Conservation (phyloP, 768 basidiomycete genomes). For the Leccinum aurantiacum region DNA sequence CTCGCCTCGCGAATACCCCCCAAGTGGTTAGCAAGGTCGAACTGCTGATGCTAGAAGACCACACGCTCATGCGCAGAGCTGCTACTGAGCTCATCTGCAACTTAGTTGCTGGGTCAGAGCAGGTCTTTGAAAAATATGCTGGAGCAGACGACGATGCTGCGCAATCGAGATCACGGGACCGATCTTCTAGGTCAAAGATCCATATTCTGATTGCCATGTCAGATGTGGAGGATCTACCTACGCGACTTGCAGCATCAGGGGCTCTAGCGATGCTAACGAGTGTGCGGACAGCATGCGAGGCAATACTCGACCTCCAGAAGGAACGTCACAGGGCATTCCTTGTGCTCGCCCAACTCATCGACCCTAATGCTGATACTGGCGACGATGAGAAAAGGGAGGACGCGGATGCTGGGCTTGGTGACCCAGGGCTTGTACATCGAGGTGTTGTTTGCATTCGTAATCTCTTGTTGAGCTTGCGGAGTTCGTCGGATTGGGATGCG, state of each 20-base stretch:
- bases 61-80: slow-evolving; percentile 79
- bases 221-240: slow-evolving; percentile 82
- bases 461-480: slow-evolving; percentile 49
- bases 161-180: slow-evolving; percentile 45
- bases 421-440: slow-evolving; percentile 73
- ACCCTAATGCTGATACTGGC: slow-evolving; percentile 45
- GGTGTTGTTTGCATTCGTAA: slow-evolving; percentile 76
- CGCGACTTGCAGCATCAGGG: slow-evolving; percentile 87
- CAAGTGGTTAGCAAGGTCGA: slow-evolving; percentile 68
- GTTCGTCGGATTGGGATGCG: slow-evolving; percentile 37
- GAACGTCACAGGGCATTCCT: slow-evolving; percentile 64
- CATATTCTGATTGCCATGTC: slow-evolving; percentile 83
- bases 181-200: slow-evolving; percentile 55
- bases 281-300: slow-evolving; percentile 56
- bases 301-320: slow-evolving; percentile 61
- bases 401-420: slow-evolving; percentile 25
- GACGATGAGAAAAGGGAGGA: slow-evolving; percentile 40
- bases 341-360: slow-evolving; percentile 66
- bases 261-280: slow-evolving; percentile 80
- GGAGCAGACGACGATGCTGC: slow-evolving; percentile 34
- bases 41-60: slow-evolving; percentile 77
- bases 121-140: slow-evolving; percentile 72
- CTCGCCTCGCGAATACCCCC: slow-evolving; percentile 61
- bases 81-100: slow-evolving; percentile 93
- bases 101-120: slow-evolving; percentile 74